Evolutionary conservation across 139 green algal genomes (phyloP), one percentile per base, ranked within the genome.

Genomic region (Auxenochlorella protothecoides): DNA sequence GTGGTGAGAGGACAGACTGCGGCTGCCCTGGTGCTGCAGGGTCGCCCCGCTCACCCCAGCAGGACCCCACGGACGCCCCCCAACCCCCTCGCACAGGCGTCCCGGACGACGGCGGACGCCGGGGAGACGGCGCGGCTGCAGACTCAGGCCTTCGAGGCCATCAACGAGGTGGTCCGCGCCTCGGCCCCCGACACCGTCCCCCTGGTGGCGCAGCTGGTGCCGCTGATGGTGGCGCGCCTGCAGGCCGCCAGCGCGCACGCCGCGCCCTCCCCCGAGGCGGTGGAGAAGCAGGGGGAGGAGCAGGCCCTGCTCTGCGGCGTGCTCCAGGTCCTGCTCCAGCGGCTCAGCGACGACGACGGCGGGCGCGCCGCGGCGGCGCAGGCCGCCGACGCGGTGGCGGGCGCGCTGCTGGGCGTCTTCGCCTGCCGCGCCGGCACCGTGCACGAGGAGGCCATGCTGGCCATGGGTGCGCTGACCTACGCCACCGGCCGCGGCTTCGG

Each of bases 381-480:
- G 71, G 89, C 81, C 66, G 89, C 85, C 9, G 93, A 98, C 80
- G 57, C 79, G 53, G 83, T 93, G 74, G 94, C 94, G 89, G 69
- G 84, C 60, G 74, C 73, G 63, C 65, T 83, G 69, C 73, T 85
- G 65, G 16, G 27, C 14, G 81, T 84, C 15, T 81, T 84, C 65
- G 66, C 78, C 52, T 87, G 78, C 76, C 78, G 72, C 59, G 76
- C 66, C 54, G 72, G 66, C 12, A 90, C 75, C 4, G 91, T 98
- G 61, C 92, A 96, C 68, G 92, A 99, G 82, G 94, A 98, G 78
- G 92, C 89, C 1, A 95, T 99, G 89, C 85, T 96, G 66, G 91
- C 93, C 5, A 89, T 95, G 51, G 92, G 93, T 53, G 83, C 92
- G 3, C 87, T 99, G 56, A 90, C 88, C 7, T 91, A 94, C 62